Evolutionary conservation across 2,329 filamentous ascomycete genomes (phyloP), one percentile per base, ranked within the genome.

Genomic region (Chaetomium sp.): DNA sequence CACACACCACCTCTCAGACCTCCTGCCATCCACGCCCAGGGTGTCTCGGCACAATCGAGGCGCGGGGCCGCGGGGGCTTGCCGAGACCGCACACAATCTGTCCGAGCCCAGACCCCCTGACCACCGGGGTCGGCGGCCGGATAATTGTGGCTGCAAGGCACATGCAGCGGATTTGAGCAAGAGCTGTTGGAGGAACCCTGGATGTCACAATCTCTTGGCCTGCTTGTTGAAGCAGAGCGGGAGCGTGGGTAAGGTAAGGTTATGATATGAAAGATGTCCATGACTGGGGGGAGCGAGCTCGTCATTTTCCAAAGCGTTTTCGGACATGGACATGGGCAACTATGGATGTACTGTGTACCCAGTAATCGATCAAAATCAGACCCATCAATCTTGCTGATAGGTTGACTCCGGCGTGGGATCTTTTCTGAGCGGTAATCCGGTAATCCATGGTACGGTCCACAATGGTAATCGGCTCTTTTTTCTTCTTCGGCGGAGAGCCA

Each of bases 81-180:
- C 63, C 65, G 65, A 67, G 57, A 60, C 60, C 60, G 57, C 53
- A 56, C 53, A 51, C 53, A 51, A 12, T 55, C 33, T 19, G 50
- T 53, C 50, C 50, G 27, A 27, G 58, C 49, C 60, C 38, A 50
- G 51, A 56, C 60, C 25, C 51, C 42, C 47, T 60, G 58, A 54
- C 8, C 57, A 29, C 49, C 35, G 7, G 47, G 51, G 49, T 4
- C 4, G n/a, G 12, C 10, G 31, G 57, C 65, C 65, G 65, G 65
- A 67, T 65, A 67, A 67, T 65, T 63, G 54, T 56, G 56, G 54
- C 60, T 61, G 59, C 59, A 61, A 59, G 57, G 27, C 42, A 56
- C 57, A 19, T 59, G 57, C 57, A 59, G 45, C 45, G 23, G 23
- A 19, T 47, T 25, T 21, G 53, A 16, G 19, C 31, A 25, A 21